phyloP scores from a whole-genome alignment of 192 early-diverging fungal species.

The Coemansia sp. region DNA sequence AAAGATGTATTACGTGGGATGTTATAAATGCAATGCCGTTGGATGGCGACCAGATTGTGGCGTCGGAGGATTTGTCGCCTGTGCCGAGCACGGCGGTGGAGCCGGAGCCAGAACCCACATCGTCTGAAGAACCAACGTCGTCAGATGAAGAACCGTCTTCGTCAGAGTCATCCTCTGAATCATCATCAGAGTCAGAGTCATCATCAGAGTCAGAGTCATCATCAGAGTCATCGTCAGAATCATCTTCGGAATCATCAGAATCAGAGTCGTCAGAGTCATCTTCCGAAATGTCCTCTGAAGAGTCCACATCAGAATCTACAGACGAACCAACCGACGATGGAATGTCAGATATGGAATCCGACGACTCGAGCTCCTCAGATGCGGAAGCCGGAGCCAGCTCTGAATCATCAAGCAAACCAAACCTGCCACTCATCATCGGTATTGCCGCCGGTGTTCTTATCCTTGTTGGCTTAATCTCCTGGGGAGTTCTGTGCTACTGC shows the following conservation, averaged over 20 bases:
- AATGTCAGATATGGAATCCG: not conserved
- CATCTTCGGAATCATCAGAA: not conserved
- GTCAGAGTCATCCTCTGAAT: not conserved
- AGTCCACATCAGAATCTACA: constrained; percentile 1
- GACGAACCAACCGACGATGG: constrained; percentile 3
- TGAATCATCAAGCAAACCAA: not conserved
- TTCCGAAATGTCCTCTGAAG: not conserved
- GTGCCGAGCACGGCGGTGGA: not conserved
- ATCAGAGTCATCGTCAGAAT: constrained; percentile 1
- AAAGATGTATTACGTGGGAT: constrained; percentile 27
- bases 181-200: not conserved
- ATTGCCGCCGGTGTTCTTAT: constrained; percentile 12
- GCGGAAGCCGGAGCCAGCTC: not conserved
- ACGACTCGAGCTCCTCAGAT: not conserved
- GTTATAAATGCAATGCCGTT: constrained; percentile 15
- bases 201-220: not conserved
- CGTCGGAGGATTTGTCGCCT: constrained; percentile 14
- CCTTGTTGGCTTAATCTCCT: constrained; percentile 25
- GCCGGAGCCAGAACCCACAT: not conserved
- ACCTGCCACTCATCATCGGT: constrained; percentile 8
- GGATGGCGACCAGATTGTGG: not conserved
- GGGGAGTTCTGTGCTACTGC: constrained; percentile 23
- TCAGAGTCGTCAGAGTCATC: not conserved
- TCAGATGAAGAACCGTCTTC: not conserved
- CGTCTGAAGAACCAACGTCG: not conserved